These are phyloP conservation scores for Plantago coronopus DNA, from an alignment of 305 asterid genomes.

Conservation along the genomic window DNA sequence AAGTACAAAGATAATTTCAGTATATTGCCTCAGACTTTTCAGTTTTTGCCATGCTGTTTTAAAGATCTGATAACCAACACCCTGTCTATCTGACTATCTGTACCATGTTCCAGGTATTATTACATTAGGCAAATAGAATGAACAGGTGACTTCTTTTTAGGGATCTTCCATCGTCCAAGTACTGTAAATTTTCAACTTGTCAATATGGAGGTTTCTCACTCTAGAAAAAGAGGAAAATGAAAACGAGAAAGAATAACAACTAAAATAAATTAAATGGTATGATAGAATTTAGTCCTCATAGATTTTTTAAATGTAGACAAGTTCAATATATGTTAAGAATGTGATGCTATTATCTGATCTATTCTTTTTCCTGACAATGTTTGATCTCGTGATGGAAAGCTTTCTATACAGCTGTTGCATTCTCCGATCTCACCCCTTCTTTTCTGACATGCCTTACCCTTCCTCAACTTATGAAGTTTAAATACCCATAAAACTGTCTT, in stretches of 20 bases:
- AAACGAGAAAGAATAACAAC: too few relatives aligned
- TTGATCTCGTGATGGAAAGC: too few relatives aligned
- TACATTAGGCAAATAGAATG: too few relatives aligned
- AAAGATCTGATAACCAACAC: not conserved
- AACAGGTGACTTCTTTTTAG: too few relatives aligned
- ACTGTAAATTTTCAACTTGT: not conserved
- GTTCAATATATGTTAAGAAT: too few relatives aligned
- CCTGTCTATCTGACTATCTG: not conserved
- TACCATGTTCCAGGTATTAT: not conserved
- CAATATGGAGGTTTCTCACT: not conserved
- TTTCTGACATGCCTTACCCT: not conserved
- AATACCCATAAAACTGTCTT: conserved; percentile 22
- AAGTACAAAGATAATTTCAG: not conserved
- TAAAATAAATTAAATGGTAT: not conserved
- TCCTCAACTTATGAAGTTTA: conserved; percentile 15
- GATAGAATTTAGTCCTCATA: not conserved
- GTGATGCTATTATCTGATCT: too few relatives aligned
- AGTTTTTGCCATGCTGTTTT: not conserved
- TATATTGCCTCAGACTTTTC: not conserved
- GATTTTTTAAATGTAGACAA: not conserved
- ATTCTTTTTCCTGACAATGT: too few relatives aligned
- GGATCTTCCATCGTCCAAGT: not conserved
- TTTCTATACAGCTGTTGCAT: too few relatives aligned
- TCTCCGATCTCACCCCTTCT: not conserved
- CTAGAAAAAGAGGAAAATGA: not conserved